Evolutionary conservation across 352 stramenopile species (phyloP), one percentile per base, ranked within the genome.

Genomic region (Aphanomyces astaci): DNA sequence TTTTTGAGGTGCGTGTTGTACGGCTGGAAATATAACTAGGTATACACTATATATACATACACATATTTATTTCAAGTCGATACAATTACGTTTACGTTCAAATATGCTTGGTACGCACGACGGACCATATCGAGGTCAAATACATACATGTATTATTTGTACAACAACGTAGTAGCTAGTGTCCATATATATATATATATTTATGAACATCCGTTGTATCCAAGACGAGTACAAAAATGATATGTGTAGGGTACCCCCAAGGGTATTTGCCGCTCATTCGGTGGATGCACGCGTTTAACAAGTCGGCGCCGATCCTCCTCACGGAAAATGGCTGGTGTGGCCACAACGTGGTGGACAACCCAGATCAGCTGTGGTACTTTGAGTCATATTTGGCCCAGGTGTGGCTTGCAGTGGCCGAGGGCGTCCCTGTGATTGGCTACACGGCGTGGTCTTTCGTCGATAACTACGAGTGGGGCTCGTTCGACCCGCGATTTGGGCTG

Each of bases 401-500:
- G 30, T 75, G 62, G 62, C 62, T 60, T 60, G 62, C 39, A 7
- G 22, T 68, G 11, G 39, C 57, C 89, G 71, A 78, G 71, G 60
- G 82, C 77, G 32, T 93, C 49, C 76, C 82, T 27, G 70, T 98
- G 32, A 77, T 87, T 56, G 93, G 90, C 4, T 98, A 97, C 76
- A 98, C 90, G 75, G 89, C 84, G 4, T 98, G 92, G 94, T 92
- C 78, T 32, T 87, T 98, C 45, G 68, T 98, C 46, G 90, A 98
- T 72, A 98, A 98, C 70, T 98, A 96, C 72, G 94, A 98, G 74
- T 98, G 92, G 92, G 80, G 90, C 1, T 87, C 79, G 13, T 89
- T 79, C 68, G 73, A 75, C 30, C 78, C 79, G 22, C 79, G 79
- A 33, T 89, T 87, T 54, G 81, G 81, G 4, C 72, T 89, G 45